Base-by-base conservation (phyloP, 306 rosid genomes). In the Corylus heterophylla region DNA sequence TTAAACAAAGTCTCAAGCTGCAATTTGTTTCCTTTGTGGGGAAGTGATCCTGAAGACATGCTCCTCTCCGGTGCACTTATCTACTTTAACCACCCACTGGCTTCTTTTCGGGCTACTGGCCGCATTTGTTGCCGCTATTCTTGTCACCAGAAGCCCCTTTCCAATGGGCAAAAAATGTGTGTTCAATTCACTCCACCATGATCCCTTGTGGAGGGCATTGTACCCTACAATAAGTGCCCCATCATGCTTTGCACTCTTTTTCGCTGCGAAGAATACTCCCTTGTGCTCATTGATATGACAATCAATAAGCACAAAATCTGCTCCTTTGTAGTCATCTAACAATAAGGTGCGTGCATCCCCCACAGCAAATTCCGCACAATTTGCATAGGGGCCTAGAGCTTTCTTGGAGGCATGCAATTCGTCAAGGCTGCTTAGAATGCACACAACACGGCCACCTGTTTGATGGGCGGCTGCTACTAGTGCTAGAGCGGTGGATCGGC, bases 231-330 rank as follows among this genome's bases (percentile, higher is more conserved):
- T 85, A 79, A 84, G 35, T 71, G 83, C 88, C 4, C 79, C 86
- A 64, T 81, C 74, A 56, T 56, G 75, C 31, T 69, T 82, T 9
- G 87, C 79, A 31, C 80, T 81, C 76, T 75, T 77, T 4, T 70
- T 58, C 64, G 89, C 92, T 54, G 84, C 88, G 14, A 71, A 7
- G n/a, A 88, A 79, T 37, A 84, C 54, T 47, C 82, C 86, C n/a
- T 55, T 86, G 42, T 85, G 87, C 66, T 74, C 82, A 0, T 63
- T 29, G 11, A 86, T 76, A 70, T 82, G 87, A 80, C 89, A 86
- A 67, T 88, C 92, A 2, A 88, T 82, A 63, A 88, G 88, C 81
- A 88, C 87, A 82, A 84, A 88, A 84, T 88, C 92, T 52, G 87
- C 88, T 47, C 84, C 92, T 68, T 75, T 86, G 79, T 71, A 84